Conservation (phyloP, 495 filamentous ascomycete genomes). For the Trichoderma reesei region DNA sequence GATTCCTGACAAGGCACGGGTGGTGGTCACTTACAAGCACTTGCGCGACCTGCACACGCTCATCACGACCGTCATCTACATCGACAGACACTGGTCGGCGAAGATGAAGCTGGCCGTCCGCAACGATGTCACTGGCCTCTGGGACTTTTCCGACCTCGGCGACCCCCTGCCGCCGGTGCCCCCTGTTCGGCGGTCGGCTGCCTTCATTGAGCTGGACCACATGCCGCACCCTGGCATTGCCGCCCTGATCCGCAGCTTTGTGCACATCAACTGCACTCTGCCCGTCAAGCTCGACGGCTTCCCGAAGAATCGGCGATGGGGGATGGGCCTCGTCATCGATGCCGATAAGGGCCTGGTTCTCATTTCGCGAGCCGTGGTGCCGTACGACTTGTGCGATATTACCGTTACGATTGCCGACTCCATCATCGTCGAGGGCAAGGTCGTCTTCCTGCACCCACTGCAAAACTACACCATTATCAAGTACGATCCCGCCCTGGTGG, state of each 20-base stretch:
- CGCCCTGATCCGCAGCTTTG: constrained; percentile 88
- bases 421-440: constrained; percentile 84
- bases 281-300: constrained; percentile 95
- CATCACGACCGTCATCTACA: constrained; percentile 81
- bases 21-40: constrained; percentile 93
- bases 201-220: constrained; percentile 84
- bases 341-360: constrained; percentile 91
- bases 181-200: constrained; percentile 63
- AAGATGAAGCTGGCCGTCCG: constrained; percentile 90
- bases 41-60: constrained; percentile 89
- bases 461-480: constrained; percentile 95
- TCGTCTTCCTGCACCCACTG: constrained; percentile 94
- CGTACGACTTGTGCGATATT: constrained; percentile 94
- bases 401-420: constrained; percentile 91
- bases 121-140: constrained; percentile 83
- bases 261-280: constrained; percentile 83
- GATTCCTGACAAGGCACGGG: constrained; percentile 81
- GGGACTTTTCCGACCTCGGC: constrained; percentile 85
- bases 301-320: constrained; percentile 82
- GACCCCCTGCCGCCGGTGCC: constrained; percentile 65
- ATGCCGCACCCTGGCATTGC: constrained; percentile 83
- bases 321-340: constrained; percentile 91
- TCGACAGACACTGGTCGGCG: constrained; percentile 89
- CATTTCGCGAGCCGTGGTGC: constrained; percentile 85
- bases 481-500: constrained; percentile 86